A percentile compares a stretch with the other conserved stretches of the same genome.
Conservation (phyloP, 371 early-diverging fungal species). For the Rhizopus sp. region DNA sequence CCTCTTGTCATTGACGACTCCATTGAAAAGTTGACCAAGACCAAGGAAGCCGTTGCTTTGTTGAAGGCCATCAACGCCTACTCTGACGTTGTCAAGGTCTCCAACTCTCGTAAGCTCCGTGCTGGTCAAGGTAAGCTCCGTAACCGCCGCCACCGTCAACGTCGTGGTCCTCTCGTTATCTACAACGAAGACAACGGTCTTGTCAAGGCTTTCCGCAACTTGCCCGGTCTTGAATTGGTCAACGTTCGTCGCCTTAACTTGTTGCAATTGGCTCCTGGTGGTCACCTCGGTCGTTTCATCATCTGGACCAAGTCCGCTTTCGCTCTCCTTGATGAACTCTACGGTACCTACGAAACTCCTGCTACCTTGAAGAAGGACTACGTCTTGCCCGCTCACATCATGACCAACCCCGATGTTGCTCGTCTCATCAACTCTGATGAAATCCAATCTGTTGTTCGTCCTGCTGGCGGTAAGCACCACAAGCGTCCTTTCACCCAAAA, state of each 20-base stretch:
- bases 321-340: slow-evolving; percentile 93
- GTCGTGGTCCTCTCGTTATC: slow-evolving; percentile 98
- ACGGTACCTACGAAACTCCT: slow-evolving; percentile 85
- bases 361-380: slow-evolving; percentile 95
- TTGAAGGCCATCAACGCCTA: slow-evolving; percentile 95
- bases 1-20: slow-evolving; percentile 94
- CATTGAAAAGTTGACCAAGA: slow-evolving; percentile 89
- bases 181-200: slow-evolving; percentile 96
- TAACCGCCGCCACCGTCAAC: slow-evolving; percentile 98
- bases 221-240: slow-evolving; percentile 98
- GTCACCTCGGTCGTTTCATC: slow-evolving; percentile 99
- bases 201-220: slow-evolving; percentile 98
- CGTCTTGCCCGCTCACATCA: slow-evolving; percentile 86
- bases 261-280: slow-evolving; percentile 99
- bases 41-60: slow-evolving; percentile 95
- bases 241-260: slow-evolving; percentile 95
- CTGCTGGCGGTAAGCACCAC: slow-evolving; percentile 78
- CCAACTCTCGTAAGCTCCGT: slow-evolving; percentile 96
- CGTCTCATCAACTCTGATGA: slow-evolving; percentile 98
- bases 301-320: slow-evolving; percentile 99
- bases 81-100: slow-evolving; percentile 96
- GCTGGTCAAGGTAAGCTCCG: slow-evolving; percentile 99
- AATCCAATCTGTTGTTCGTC: slow-evolving; percentile 94
- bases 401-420: slow-evolving; percentile 94
- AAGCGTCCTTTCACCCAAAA: slow-evolving; percentile 93